Conservation (phyloP, 352 stramenopile species). For the Globisporangium orthogonon region DNA sequence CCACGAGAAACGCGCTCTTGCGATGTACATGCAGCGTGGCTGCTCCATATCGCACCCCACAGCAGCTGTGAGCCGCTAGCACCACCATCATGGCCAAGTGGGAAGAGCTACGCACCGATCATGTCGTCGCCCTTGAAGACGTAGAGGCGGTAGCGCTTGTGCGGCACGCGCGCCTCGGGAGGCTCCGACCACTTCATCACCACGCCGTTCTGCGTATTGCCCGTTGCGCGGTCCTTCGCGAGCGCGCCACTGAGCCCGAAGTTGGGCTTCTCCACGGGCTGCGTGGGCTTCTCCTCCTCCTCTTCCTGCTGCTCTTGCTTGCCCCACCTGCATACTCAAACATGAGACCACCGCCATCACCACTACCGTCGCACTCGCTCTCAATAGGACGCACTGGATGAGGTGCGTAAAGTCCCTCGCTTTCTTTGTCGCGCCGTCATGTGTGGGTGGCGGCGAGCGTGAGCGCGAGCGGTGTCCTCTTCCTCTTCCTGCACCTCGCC, state of each 20-base stretch:
- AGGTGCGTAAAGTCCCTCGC: slow-evolving; percentile 44
- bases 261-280: slow-evolving; percentile 91
- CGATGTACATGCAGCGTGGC: slow-evolving; percentile 94
- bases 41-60: slow-evolving; percentile 6
- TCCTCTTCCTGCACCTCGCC: background rate
- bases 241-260: slow-evolving; percentile 97
- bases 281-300: slow-evolving; percentile 17
- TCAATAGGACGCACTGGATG: slow-evolving; percentile 30
- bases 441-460: slow-evolving; percentile 16
- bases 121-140: slow-evolving; percentile 93
- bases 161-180: slow-evolving; percentile 88
- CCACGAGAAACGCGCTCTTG: slow-evolving; percentile 94
- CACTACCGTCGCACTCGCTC: too few relatives aligned
- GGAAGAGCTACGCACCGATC: slow-evolving; percentile 38
- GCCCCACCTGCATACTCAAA: slow-evolving; percentile 42
- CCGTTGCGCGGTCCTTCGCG: slow-evolving; percentile 92
- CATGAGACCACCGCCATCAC: background rate
- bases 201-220: slow-evolving; percentile 96
- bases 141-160: slow-evolving; percentile 94
- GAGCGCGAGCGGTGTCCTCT: slow-evolving; percentile 16
- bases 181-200: slow-evolving; percentile 98
- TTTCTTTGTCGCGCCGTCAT: slow-evolving; percentile 28
- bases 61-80: background rate
- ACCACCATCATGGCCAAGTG: background rate
- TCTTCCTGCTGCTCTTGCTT: slow-evolving; percentile 53